Evolutionary conservation across 192 early-diverging fungal genomes (phyloP), one percentile per base, ranked within the genome.

Genomic region (Chytriomyces sp.): DNA sequence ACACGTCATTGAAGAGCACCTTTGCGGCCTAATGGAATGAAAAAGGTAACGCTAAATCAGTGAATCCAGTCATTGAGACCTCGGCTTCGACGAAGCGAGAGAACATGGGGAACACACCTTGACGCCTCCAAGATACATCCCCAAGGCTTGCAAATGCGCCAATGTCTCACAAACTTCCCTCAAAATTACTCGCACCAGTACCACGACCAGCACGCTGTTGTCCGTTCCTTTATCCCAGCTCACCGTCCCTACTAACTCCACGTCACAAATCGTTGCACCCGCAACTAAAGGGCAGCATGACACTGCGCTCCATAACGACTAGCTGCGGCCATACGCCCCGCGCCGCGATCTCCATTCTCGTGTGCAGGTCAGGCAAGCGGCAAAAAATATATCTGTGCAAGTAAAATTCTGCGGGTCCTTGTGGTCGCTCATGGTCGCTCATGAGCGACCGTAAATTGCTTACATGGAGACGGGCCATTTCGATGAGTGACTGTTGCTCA

Each of bases 381-480:
- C 59, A 61, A 61, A 61, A 14, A 61, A 31, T 31, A 36, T 36
- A 17, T 28, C 37, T 19, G 37, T 36, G 22, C n/a, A 30, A 30
- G n/a, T 28, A n/a, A n/a, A n/a, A n/a, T n/a, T n/a, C n/a, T n/a
- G 55, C 28, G 7, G 6, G 55, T 64, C 62, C 39, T 64, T 37
- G 39, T 22, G 44, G 36, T 64, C 62, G 12, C 4, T 32, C 1
- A 64, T 64, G 62, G n/a, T n/a, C n/a, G n/a, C n/a, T n/a, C n/a
- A n/a, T n/a, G n/a, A n/a, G n/a, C n/a, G n/a, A n/a, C n/a, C n/a
- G n/a, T n/a, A n/a, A n/a, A n/a, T n/a, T n/a, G n/a, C n/a, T n/a
- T n/a, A n/a, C n/a, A n/a, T n/a, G n/a, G n/a, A n/a, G n/a, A n/a
- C n/a, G n/a, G n/a, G n/a, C n/a, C n/a, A n/a, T n/a, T n/a, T n/a